These are phyloP conservation scores for Naganishia albida DNA, from an alignment of 1,284 basidiomycete species.

Conservation along the genomic window DNA sequence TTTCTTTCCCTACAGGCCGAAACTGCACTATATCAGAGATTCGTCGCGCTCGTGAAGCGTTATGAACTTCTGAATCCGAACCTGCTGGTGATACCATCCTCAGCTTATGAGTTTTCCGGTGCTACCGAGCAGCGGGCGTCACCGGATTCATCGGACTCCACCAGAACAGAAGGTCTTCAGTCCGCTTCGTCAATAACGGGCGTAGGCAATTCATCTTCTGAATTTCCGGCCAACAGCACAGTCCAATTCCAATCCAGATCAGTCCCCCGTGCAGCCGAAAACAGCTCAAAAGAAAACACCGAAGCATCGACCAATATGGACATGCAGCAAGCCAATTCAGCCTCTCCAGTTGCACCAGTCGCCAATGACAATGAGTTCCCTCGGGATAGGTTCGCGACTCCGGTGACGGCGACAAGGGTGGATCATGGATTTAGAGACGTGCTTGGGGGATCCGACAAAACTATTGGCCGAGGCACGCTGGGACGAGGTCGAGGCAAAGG, in stretches of 20 bases:
- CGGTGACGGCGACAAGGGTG: conserved; percentile 14
- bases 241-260: neutral
- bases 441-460: conserved; percentile 1
- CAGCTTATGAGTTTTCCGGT: conserved; percentile 14
- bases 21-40: conserved; percentile 86
- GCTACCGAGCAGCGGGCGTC: conserved; percentile 26
- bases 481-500: conserved; percentile 25
- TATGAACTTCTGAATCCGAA: conserved; percentile 76
- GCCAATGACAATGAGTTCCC: conserved; percentile 13
- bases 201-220: neutral
- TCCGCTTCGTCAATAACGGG: neutral
- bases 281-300: neutral
- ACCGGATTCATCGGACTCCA: neutral
- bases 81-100: conserved; percentile 73
- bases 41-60: conserved; percentile 75
- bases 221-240: neutral
- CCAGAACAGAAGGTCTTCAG: conserved; percentile 8
- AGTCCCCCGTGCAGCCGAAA: neutral
- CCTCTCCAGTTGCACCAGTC: neutral
- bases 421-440: conserved; percentile 9
- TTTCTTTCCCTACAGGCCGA: conserved; percentile 61
- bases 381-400: conserved; percentile 20
- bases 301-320: neutral
- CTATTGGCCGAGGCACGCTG: neutral
- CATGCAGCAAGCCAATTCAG: neutral